Percentiles rank a stretch among this genome's conserved stretches.
Conservation (phyloP, 495 filamentous ascomycete genomes). For the Penicillium chermesinum region DNA sequence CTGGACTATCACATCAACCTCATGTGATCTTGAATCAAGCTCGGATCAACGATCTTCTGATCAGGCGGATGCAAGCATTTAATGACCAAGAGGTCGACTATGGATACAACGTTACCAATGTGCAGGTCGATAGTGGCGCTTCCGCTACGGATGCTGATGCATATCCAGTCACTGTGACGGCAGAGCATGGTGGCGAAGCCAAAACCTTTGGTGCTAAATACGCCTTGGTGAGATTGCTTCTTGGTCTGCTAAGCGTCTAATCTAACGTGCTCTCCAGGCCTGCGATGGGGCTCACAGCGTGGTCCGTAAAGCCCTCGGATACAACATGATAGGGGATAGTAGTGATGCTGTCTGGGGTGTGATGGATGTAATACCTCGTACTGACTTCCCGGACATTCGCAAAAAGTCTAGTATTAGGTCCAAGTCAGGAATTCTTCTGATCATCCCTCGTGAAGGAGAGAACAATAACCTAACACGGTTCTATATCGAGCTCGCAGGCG, state of each 20-base stretch:
- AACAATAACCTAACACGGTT: constrained; percentile 58
- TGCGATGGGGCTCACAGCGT: constrained; percentile 75
- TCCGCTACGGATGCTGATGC: constrained; percentile 35
- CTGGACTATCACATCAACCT: constrained; percentile 60
- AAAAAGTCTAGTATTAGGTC: constrained; percentile 61
- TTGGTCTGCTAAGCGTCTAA: neutral
- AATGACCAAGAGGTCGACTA: constrained; percentile 55
- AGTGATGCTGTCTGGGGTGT: constrained; percentile 77
- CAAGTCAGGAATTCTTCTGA: constrained; percentile 56
- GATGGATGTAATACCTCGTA: constrained; percentile 71
- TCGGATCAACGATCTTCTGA: constrained; percentile 58
- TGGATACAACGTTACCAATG: constrained; percentile 49
- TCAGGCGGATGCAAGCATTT: constrained; percentile 43
- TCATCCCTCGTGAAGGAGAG: constrained; percentile 66
- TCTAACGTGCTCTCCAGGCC: constrained; percentile 39
- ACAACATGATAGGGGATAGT: constrained; percentile 68
- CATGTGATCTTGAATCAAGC: constrained; percentile 79
- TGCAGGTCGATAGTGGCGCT: constrained; percentile 49
- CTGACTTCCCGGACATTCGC: constrained; percentile 79
- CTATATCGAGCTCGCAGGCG: constrained; percentile 64
- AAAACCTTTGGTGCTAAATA: constrained; percentile 62
- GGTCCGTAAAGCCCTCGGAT: constrained; percentile 62
- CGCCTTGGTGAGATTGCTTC: constrained; percentile 49
- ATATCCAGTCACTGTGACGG: constrained; percentile 50
- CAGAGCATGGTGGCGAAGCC: constrained; percentile 46